Evolutionary conservation across 2,329 filamentous ascomycete species (phyloP).

Genomic region (Ascochyta rabiei): DNA sequence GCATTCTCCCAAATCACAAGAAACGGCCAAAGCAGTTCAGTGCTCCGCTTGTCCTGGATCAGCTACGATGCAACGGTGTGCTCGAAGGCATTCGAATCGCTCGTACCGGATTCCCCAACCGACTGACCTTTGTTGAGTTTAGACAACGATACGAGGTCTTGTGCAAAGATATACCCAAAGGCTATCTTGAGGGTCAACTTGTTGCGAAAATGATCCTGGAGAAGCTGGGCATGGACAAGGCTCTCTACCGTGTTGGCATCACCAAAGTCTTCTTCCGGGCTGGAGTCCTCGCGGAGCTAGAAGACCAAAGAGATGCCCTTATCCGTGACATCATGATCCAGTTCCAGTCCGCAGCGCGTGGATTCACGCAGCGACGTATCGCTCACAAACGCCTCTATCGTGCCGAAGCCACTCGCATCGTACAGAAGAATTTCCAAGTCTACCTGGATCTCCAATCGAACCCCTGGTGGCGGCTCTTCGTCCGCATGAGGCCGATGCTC

Average conservation of each 20-base stretch:
- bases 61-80: slow-evolving; percentile 98
- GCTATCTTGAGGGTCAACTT: slow-evolving; percentile 87
- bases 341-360: slow-evolving; percentile 91
- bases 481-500: slow-evolving; percentile 92
- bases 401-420: slow-evolving; percentile 90
- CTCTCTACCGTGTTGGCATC: slow-evolving; percentile 89
- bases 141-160: slow-evolving; percentile 95
- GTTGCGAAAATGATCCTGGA: slow-evolving; percentile 87
- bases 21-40: slow-evolving; percentile 94
- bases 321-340: slow-evolving; percentile 92
- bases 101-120: slow-evolving; percentile 93
- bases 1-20: slow-evolving; percentile 97
- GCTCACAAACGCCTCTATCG: slow-evolving; percentile 94
- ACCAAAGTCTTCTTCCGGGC: slow-evolving; percentile 99
- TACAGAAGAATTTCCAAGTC: slow-evolving; percentile 91
- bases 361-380: slow-evolving; percentile 84
- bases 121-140: slow-evolving; percentile 91
- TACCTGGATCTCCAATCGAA: slow-evolving; percentile 89
- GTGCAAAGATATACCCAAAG: slow-evolving; percentile 82
- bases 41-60: slow-evolving; percentile 90
- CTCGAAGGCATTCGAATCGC: slow-evolving; percentile 98
- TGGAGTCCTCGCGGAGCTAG: slow-evolving; percentile 91
- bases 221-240: slow-evolving; percentile 81
- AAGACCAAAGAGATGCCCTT: slow-evolving; percentile 90
- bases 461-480: slow-evolving; percentile 96